These are phyloP conservation scores for Lachnellula subtilissima DNA, from an alignment of 2,329 filamentous ascomycete species.

Conservation along the genomic window DNA sequence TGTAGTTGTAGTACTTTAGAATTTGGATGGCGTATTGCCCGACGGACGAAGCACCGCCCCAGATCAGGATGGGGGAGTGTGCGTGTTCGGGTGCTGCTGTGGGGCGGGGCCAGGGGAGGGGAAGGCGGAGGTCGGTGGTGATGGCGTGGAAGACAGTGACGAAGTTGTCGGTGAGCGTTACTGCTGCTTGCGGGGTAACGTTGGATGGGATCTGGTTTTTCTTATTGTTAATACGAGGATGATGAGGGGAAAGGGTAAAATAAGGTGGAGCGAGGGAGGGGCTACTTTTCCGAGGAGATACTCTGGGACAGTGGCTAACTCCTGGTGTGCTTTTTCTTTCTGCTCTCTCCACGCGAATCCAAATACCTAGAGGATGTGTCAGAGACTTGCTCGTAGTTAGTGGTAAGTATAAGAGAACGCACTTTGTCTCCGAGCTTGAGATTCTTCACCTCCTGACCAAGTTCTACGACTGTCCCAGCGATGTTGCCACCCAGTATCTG, in stretches of 20 bases:
- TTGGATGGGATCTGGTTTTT: constrained; percentile 36
- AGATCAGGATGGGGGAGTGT: constrained; percentile 33
- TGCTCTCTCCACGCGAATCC: constrained; percentile 46
- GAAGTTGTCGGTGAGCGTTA: constrained; percentile 51
- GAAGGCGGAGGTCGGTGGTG: constrained; percentile 46
- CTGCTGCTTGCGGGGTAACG: constrained; percentile 40
- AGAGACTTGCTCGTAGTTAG: background rate
- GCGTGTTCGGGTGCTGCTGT: constrained; percentile 16
- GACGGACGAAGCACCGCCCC: constrained; percentile 32
- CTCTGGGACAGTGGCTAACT: constrained; percentile 48
- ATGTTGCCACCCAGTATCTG: constrained; percentile 46
- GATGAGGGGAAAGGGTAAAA: background rate
- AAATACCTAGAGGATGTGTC: constrained; percentile 31
- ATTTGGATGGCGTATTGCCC: constrained; percentile 38
- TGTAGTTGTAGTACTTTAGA: constrained; percentile 48
- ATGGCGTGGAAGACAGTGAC: constrained; percentile 56
- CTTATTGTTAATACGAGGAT: background rate
- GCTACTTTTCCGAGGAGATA: constrained; percentile 42
- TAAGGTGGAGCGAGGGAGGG: background rate
- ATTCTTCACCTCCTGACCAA: constrained; percentile 40
- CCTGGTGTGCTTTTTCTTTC: constrained; percentile 50
- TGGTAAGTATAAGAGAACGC: background rate
- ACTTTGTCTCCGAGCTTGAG: constrained; percentile 51
- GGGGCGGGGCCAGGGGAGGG: constrained; percentile 49
- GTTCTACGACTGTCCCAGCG: constrained; percentile 48